These are phyloP conservation scores for Tetragonia tetragonoides DNA, from an alignment of 148 eudicot genomes.

Conservation along the genomic window DNA sequence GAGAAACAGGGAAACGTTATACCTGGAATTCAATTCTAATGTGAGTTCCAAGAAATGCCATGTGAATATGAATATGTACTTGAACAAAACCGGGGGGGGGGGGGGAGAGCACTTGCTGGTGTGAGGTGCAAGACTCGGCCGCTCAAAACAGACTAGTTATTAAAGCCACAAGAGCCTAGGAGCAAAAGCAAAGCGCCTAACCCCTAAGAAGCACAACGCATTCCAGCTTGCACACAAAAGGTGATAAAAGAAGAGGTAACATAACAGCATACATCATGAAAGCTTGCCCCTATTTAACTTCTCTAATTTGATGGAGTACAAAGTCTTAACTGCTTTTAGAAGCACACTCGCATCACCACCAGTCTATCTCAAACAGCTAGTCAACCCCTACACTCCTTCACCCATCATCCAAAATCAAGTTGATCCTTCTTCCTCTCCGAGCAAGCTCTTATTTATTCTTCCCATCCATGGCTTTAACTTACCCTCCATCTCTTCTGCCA, in stretches of 20 bases:
- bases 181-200: no score
- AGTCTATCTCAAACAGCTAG: neutral
- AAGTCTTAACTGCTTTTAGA: neutral
- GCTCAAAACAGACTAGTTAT: neutral
- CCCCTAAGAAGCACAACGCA: no score
- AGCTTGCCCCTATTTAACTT: neutral
- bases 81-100: neutral
- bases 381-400: neutral
- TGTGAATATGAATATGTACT: no score
- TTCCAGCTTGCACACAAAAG: no score
- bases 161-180: neutral
- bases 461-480: neutral
- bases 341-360: neutral
- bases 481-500: neutral
- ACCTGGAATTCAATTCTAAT: no score
- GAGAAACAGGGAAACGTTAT: no score
- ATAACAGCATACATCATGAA: neutral
- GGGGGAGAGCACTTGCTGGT: neutral
- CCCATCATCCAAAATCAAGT: neutral
- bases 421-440: neutral
- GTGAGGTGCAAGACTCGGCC: neutral
- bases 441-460: neutral
- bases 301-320: neutral
- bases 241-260: no score
- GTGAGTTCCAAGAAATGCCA: no score